Evolutionary conservation across 257 asterid species (phyloP).

Genomic region (Handroanthus guayacan): DNA sequence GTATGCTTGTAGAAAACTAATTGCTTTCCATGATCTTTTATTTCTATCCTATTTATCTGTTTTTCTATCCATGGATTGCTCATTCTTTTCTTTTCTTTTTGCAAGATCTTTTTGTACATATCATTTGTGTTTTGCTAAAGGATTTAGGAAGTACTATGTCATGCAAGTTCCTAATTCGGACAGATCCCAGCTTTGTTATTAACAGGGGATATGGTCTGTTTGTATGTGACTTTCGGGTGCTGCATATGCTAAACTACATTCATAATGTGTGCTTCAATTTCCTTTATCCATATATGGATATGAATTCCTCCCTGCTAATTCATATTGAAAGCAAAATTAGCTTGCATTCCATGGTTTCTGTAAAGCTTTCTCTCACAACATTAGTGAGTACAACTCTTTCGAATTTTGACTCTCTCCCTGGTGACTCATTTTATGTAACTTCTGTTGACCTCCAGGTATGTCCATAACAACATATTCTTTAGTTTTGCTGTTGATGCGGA

Average conservation of each 20-base stretch:
- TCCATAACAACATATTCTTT: constrained; percentile 90
- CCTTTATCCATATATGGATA: not conserved
- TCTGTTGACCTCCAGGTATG: constrained; percentile 61
- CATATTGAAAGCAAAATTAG: not conserved
- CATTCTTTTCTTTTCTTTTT: not conserved
- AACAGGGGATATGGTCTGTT: not conserved
- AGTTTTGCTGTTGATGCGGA: constrained; percentile 89
- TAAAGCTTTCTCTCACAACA: not conserved
- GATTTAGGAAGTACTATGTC: not conserved
- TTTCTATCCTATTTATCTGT: not conserved
- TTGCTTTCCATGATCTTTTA: constrained; percentile 16
- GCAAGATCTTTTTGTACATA: not conserved
- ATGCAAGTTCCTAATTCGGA: not conserved
- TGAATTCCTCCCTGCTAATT: constrained; percentile 6
- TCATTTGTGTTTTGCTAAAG: constrained; percentile 12
- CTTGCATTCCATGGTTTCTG: not conserved
- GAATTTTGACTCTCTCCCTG: constrained; percentile 13
- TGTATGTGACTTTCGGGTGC: not conserved
- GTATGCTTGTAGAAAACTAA: constrained; percentile 34
- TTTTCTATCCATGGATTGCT: constrained; percentile 1
- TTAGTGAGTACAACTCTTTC: not conserved
- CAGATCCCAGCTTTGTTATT: not conserved
- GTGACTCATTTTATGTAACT: not conserved
- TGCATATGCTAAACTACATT: not conserved
- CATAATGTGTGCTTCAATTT: not conserved